Percentiles rank a stretch among this genome's conserved stretches.
phyloP scores from a whole-genome alignment of 306 rosid species.

The Arachis stenosperma region DNA sequence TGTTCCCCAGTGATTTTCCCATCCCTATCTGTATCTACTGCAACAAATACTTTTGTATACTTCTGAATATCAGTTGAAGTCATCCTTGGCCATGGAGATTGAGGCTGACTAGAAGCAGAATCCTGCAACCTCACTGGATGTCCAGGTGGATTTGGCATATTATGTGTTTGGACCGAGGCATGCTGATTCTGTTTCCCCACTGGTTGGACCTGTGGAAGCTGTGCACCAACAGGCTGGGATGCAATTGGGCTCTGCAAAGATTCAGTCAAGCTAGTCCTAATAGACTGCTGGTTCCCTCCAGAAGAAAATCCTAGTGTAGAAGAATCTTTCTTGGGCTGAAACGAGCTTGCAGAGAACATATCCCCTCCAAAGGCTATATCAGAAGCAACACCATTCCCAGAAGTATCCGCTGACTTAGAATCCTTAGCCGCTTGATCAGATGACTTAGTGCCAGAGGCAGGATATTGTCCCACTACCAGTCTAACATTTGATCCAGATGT shows the following conservation, averaged over 20 bases:
- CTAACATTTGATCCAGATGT: conserved; percentile 52
- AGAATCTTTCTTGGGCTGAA: conserved; percentile 61
- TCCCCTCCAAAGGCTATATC: conserved; percentile 74
- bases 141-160: conserved; percentile 50
- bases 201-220: conserved; percentile 55
- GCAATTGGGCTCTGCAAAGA: conserved; percentile 57
- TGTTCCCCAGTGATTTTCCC: conserved; percentile 96
- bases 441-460: conserved; percentile 52
- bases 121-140: conserved; percentile 52
- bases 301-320: conserved; percentile 53
- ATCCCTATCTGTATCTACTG: conserved; percentile 94
- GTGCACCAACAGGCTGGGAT: conserved; percentile 58
- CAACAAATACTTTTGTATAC: conserved; percentile 84
- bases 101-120: conserved; percentile 52
- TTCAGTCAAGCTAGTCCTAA: conserved; percentile 48
- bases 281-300: conserved; percentile 57
- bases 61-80: conserved; percentile 79
- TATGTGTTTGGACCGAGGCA: conserved; percentile 47
- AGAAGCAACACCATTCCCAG: conserved; percentile 73
- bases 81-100: conserved; percentile 87
- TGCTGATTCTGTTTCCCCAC: conserved; percentile 47
- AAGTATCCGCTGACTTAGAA: conserved; percentile 46
- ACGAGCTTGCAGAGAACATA: conserved; percentile 62
- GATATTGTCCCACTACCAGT: conserved; percentile 52
- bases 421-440: conserved; percentile 56